Evolutionary conservation across 2,329 filamentous ascomycete genomes (phyloP).

Genomic region (Colletotrichum neosansevieriae): DNA sequence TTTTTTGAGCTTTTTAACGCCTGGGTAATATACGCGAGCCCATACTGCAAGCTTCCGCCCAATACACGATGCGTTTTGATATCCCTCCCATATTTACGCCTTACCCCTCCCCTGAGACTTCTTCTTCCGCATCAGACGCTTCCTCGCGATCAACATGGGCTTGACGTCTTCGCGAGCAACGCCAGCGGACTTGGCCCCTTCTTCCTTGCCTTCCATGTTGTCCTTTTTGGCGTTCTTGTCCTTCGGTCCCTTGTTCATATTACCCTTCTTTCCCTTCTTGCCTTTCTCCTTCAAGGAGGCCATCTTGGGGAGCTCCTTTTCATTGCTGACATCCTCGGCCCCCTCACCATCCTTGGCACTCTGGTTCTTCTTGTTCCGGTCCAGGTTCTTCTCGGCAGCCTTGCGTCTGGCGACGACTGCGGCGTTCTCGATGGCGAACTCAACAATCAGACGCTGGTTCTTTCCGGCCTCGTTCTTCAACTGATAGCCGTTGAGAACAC

Average conservation of each 20-base stretch:
- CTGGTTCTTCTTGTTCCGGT: conserved; percentile 43
- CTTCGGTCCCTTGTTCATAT: conserved; percentile 44
- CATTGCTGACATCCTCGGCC: conserved; percentile 46
- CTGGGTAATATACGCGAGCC: background rate
- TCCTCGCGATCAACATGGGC: conserved; percentile 87
- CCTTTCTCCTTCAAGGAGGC: conserved; percentile 49
- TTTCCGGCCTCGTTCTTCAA: conserved; percentile 74
- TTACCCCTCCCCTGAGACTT: conserved; percentile 58
- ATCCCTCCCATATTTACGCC: background rate
- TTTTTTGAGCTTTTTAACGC: background rate
- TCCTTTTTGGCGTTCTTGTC: conserved; percentile 44
- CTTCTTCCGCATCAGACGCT: conserved; percentile 82
- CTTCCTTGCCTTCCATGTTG: conserved; percentile 51
- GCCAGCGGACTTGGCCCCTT: conserved; percentile 29
- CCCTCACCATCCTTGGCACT: conserved; percentile 47
- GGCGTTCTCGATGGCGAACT: conserved; percentile 98
- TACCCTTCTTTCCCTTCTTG: conserved; percentile 48
- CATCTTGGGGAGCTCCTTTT: conserved; percentile 49
- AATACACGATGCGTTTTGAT: background rate
- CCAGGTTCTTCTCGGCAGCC: conserved; percentile 50
- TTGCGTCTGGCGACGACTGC: conserved; percentile 87
- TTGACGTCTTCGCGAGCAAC: conserved; percentile 54
- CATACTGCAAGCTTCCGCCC: background rate
- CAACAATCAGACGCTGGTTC: conserved; percentile 90
- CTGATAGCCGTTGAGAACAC: conserved; percentile 88